Conservation (phyloP, 129 eudicot species). For the Gnaphalium uliginosum region DNA sequence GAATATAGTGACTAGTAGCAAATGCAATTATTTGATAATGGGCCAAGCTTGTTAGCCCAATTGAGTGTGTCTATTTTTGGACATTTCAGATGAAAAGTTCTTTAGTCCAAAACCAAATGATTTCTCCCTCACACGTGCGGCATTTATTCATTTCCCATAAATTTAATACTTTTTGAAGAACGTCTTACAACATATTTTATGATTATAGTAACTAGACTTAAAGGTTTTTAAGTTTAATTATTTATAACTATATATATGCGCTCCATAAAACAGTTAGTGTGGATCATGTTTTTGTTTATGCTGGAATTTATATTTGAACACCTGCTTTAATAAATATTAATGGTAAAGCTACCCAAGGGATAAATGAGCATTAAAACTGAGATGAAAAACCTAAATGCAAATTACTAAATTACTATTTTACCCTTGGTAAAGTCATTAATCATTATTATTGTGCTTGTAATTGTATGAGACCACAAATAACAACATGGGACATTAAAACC, state of each 20-base stretch:
- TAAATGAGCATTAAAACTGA: constrained; percentile 25
- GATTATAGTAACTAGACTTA: neutral
- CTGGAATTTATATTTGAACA: constrained; percentile 11
- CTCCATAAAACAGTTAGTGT: constrained; percentile 12
- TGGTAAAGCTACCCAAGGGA: constrained; percentile 27
- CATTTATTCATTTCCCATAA: too few relatives aligned
- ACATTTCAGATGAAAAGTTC: neutral
- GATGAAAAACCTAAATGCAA: constrained; percentile 25
- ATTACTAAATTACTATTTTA: constrained; percentile 17
- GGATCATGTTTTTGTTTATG: constrained; percentile 15
- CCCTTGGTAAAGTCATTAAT: constrained; percentile 16
- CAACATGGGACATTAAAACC: constrained; percentile 41
- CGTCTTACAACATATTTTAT: too few relatives aligned
- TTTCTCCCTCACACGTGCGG: neutral
- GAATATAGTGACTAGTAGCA: too few relatives aligned
- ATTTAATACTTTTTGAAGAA: too few relatives aligned
- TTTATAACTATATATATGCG: neutral
- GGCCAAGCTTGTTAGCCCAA: neutral
- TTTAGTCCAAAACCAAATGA: neutral
- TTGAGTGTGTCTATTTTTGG: neutral
- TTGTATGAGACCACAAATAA: constrained; percentile 25
- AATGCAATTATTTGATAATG: neutral
- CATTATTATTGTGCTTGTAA: constrained; percentile 13
- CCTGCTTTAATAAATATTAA: constrained; percentile 24
- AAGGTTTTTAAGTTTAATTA: neutral